Evolutionary conservation across 257 asterid genomes (phyloP).

Genomic region (Rubia yunnanensis): DNA sequence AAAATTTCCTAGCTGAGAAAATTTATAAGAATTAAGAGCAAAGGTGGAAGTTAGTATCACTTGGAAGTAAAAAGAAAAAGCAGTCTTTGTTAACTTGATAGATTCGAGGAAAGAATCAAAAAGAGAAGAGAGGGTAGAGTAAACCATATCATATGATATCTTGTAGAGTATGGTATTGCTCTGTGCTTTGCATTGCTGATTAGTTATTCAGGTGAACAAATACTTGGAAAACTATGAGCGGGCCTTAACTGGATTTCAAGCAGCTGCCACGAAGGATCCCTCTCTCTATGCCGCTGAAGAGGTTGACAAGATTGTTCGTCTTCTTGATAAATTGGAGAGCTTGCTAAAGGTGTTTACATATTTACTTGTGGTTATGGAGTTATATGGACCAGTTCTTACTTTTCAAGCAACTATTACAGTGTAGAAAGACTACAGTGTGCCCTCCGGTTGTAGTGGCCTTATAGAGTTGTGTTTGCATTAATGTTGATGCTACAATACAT

Average conservation of each 20-base stretch:
- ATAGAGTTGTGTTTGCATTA: background rate
- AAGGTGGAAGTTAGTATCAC: background rate
- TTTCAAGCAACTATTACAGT: no score
- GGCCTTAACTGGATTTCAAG: conserved; percentile 96
- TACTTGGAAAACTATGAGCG: conserved; percentile 92
- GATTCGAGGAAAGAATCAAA: background rate
- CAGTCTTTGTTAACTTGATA: background rate
- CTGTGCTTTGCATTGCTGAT: background rate
- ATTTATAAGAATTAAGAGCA: background rate
- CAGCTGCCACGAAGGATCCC: conserved; percentile 93
- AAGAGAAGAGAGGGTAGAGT: background rate
- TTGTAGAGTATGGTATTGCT: background rate
- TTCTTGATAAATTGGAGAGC: conserved; percentile 65
- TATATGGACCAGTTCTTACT: background rate
- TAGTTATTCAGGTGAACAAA: conserved; percentile 59
- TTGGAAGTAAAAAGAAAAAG: background rate
- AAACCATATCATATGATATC: background rate
- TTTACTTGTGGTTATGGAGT: background rate
- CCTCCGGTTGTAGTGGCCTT: background rate
- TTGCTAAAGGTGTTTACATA: conserved; percentile 45
- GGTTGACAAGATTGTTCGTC: conserved; percentile 53
- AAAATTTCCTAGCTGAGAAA: background rate
- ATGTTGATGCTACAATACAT: background rate
- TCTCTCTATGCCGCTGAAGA: conserved; percentile 67
- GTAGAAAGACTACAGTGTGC: background rate